These are phyloP conservation scores for Cucurbita maxima DNA, from an alignment of 306 rosid genomes.

Conservation along the genomic window DNA sequence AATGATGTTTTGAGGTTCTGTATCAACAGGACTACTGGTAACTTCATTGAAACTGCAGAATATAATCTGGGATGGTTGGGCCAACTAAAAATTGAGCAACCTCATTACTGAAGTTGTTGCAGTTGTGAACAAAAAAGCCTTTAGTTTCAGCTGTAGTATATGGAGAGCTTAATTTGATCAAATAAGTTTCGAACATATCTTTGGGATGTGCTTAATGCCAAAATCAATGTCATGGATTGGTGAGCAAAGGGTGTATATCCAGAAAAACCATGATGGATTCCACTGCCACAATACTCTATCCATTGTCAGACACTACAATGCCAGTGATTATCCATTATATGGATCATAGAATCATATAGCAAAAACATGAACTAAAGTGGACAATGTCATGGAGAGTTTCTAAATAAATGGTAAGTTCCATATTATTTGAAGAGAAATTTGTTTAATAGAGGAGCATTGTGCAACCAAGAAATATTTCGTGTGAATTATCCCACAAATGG, in stretches of 20 bases:
- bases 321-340: conserved; percentile 58
- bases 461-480: not conserved
- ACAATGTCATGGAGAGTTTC: not conserved
- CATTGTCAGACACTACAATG: conserved; percentile 67
- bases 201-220: conserved; percentile 64
- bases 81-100: conserved; percentile 81
- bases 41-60: conserved; percentile 69
- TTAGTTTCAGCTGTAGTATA: conserved; percentile 64
- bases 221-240: conserved; percentile 57
- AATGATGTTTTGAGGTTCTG: conserved; percentile 63
- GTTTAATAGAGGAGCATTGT: not conserved
- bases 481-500: not conserved
- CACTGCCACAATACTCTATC: conserved; percentile 67
- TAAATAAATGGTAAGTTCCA: not conserved
- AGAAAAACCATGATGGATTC: conserved; percentile 50
- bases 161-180: conserved; percentile 54
- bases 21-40: conserved; percentile 68
- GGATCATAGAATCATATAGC: too few species aligned
- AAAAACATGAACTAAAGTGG: not conserved
- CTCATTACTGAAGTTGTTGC: conserved; percentile 87
- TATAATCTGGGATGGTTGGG: conserved; percentile 53
- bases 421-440: not conserved
- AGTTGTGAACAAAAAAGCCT: conserved; percentile 65
- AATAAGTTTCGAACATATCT: conserved; percentile 65
- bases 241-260: conserved; percentile 72